Conservation (phyloP, 371 early-diverging fungal species). For the Conidiobolus coronatus region DNA sequence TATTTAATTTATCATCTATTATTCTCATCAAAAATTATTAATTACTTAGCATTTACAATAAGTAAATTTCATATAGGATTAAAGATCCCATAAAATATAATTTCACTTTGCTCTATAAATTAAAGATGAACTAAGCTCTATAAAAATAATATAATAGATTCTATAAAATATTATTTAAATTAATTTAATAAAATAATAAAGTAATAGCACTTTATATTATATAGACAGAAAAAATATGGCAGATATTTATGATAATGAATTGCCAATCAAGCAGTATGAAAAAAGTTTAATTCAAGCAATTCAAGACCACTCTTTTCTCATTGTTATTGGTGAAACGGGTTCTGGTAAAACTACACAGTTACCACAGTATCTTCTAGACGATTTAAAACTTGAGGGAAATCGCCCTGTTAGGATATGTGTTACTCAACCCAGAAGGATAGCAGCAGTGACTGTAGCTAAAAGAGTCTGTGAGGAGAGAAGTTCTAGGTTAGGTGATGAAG, state of each 20-base stretch:
- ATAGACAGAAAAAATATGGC: no score
- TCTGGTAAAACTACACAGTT: constrained; percentile 86
- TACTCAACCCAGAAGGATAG: constrained; percentile 72
- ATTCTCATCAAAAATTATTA: no score
- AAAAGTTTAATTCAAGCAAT: constrained; percentile 41
- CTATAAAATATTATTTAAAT: no score
- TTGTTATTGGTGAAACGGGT: constrained; percentile 70
- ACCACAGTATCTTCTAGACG: constrained; percentile 65
- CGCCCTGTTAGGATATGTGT: constrained; percentile 14
- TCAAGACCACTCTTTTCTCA: constrained; percentile 26
- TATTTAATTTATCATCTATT: no score
- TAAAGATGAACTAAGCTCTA: no score
- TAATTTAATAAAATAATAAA: no score
- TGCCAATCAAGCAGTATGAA: constrained; percentile 12
- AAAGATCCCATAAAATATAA: no score
- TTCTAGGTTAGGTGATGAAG: constrained; percentile 32
- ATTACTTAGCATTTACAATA: no score
- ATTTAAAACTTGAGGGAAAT: constrained; percentile 2
- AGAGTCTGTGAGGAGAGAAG: constrained; percentile 55
- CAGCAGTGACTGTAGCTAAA: constrained; percentile 72
- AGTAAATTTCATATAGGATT: no score
- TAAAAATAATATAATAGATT: no score
- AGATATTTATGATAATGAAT: background rate
- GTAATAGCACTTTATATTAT: no score
- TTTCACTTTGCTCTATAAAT: no score